Base-by-base conservation (phyloP, 345 rosid species). In the Hypericum androsaemum region DNA sequence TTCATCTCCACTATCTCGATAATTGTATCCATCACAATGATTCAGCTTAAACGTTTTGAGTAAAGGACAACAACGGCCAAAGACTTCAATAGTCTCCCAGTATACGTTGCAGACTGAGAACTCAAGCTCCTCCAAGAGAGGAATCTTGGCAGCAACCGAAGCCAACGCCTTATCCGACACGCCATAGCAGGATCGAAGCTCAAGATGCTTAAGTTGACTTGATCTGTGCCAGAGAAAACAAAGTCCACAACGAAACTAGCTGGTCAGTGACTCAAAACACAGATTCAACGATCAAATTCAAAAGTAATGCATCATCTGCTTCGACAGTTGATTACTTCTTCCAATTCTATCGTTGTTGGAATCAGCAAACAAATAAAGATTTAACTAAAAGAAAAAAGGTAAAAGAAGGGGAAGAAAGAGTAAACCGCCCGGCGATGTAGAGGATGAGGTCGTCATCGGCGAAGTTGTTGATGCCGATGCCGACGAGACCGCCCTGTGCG, bases 101-200 rank as follows among this genome's bases (percentile, higher is more conserved):
- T 73, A 57, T n/a, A 73, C 43, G 8, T 28, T 5, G 60, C 73
- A 71, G 61, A 47, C 60, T 6, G 78, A 73, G 52, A 78, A 37
- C 35, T 82, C 84, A 11, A 88, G 77, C 9, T 72, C 84, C 71
- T 88, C 86, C 6, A 88, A 74, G 52, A 67, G 57, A 9, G 79
- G 77, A 56, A 80, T 64, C 43, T 65, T 78, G 38, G 41, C 22
- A 49, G 74, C 79, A 32, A 74, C 75, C 67, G 59, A 63, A 0
- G 37, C 42, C 53, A 80, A 58, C 43, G 79, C 86, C 35, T 65
- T 61, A 39, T 73, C 74, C 5, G 83, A 50, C 40, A 88, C 38
- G 14, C 5, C 0, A 50, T 57, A 0, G 62, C 81, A 77, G 7
- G 0, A 12, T 12, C 54, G 60, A 22, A 88, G 67, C 28, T 70